phyloP scores from a whole-genome alignment of 2,329 filamentous ascomycete genomes.

The Orbilia blumenaviensis region DNA sequence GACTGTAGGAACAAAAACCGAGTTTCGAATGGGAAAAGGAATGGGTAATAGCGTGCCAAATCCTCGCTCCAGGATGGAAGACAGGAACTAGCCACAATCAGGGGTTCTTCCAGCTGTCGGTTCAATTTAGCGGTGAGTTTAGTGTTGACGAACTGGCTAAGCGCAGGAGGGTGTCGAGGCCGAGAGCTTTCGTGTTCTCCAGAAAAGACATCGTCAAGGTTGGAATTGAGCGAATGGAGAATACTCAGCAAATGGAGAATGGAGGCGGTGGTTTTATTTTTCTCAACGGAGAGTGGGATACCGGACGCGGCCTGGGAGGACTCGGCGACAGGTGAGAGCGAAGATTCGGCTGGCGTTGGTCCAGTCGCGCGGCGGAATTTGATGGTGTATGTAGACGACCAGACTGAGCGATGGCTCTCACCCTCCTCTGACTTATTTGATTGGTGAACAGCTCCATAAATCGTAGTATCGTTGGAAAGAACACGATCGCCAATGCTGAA shows the following conservation, averaged over 20 bases:
- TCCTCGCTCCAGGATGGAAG: constrained; percentile 96
- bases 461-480: constrained; percentile 89
- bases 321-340: constrained; percentile 68
- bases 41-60: constrained; percentile 89
- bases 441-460: constrained; percentile 87
- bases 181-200: constrained; percentile 76
- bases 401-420: constrained; percentile 80
- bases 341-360: constrained; percentile 77
- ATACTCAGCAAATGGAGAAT: constrained; percentile 90
- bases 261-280: constrained; percentile 82
- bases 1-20: constrained; percentile 96
- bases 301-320: constrained; percentile 66
- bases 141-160: constrained; percentile 96
- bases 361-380: constrained; percentile 88
- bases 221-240: constrained; percentile 89
- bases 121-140: constrained; percentile 98
- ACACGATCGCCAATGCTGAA: constrained; percentile 86
- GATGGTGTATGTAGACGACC: constrained; percentile 89
- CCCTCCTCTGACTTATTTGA: constrained; percentile 62
- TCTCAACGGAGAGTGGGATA: constrained; percentile 80
- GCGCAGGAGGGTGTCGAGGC: constrained; percentile 76
- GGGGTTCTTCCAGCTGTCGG: constrained; percentile 91
- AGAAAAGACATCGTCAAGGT: constrained; percentile 87
- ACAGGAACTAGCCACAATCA: constrained; percentile 97
- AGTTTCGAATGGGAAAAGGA: constrained; percentile 97